phyloP scores from a whole-genome alignment of 257 asterid genomes.

The Leonotis leonurus region DNA sequence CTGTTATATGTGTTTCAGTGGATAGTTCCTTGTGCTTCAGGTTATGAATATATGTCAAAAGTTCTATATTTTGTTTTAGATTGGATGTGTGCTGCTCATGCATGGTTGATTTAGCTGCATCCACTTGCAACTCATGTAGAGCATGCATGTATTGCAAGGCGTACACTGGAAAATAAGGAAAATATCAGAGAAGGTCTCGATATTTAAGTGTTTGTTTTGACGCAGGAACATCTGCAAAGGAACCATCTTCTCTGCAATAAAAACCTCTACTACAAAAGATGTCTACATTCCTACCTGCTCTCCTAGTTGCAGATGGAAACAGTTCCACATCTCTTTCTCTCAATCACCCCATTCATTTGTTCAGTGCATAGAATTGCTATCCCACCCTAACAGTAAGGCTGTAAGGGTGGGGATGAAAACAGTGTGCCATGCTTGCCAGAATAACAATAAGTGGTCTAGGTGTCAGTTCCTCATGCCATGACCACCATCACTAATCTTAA shows the following conservation, averaged over 20 bases:
- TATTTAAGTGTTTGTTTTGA: constrained; percentile 73
- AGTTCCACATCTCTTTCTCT: constrained; percentile 50
- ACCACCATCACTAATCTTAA: constrained; percentile 51
- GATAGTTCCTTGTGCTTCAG: not conserved
- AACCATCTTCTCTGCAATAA: constrained; percentile 58
- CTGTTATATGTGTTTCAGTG: not conserved
- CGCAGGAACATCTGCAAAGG: constrained; percentile 74
- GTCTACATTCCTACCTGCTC: constrained; percentile 65
- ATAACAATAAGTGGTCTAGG: constrained; percentile 29
- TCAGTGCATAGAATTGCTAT: constrained; percentile 52
- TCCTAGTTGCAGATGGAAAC: constrained; percentile 58
- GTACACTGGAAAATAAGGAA: not conserved
- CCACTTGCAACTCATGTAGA: not conserved
- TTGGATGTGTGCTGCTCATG: not conserved
- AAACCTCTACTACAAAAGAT: constrained; percentile 60
- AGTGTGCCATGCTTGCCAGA: constrained; percentile 33
- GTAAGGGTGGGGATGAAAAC: constrained; percentile 39
- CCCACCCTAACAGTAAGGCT: constrained; percentile 52
- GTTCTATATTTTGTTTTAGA: not conserved
- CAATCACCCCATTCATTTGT: constrained; percentile 41
- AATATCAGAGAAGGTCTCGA: constrained; percentile 24
- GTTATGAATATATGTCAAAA: not conserved
- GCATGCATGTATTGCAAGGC: not conserved
- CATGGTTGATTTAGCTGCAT: not conserved
- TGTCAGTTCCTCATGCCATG: constrained; percentile 68